A percentile compares a stretch with the other conserved stretches of the same genome.
Evolutionary conservation across 2,329 filamentous ascomycete genomes (phyloP).

Genomic region (Exophiala oligosperma): DNA sequence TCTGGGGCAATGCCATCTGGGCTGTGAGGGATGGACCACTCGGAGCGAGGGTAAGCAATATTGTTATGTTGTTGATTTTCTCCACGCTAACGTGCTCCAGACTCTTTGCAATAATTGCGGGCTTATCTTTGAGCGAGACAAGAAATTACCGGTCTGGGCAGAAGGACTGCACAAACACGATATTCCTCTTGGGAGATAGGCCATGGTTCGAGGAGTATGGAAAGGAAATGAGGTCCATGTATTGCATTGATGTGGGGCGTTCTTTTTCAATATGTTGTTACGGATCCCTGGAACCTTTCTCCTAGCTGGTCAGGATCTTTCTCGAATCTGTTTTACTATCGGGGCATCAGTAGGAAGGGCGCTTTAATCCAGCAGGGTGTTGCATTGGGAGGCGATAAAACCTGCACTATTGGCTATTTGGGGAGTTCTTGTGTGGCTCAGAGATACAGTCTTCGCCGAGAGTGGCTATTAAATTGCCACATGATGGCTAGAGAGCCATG

Average conservation of each 20-base stretch:
- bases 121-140: slow-evolving; percentile 82
- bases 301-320: no score
- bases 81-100: slow-evolving; percentile 43
- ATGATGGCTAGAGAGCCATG: no score
- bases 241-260: background rate
- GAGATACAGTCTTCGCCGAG: no score
- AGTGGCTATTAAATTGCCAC: no score
- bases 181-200: slow-evolving; percentile 38
- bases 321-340: no score
- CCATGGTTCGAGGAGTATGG: background rate
- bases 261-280: no score
- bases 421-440: no score
- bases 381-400: no score
- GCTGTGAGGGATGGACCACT: slow-evolving; percentile 87
- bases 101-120: slow-evolving; percentile 93
- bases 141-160: slow-evolving; percentile 76
- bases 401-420: no score
- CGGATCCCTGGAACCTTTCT: background rate
- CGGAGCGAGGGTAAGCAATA: slow-evolving; percentile 70
- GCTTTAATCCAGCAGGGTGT: no score
- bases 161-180: slow-evolving; percentile 64
- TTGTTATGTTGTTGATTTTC: background rate
- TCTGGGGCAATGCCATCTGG: slow-evolving; percentile 92
- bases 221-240: background rate
- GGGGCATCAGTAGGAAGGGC: no score